phyloP scores from a whole-genome alignment of 495 filamentous ascomycete species.

The Tetracladium marchalianum region DNA sequence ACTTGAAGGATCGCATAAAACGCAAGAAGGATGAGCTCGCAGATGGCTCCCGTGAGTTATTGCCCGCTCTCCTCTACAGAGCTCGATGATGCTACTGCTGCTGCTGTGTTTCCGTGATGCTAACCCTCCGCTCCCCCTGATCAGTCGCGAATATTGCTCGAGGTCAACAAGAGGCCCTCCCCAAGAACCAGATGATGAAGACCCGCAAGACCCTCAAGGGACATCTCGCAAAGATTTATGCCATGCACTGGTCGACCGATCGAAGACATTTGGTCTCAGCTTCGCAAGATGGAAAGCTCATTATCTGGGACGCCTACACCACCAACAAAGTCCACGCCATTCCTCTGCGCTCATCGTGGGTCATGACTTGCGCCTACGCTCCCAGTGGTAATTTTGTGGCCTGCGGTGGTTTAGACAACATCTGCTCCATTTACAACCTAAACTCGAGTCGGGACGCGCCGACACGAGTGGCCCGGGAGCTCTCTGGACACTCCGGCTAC shows the following conservation, averaged over 20 bases:
- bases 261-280: conserved; percentile 95
- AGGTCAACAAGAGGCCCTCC: conserved; percentile 79
- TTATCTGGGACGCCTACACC: conserved; percentile 99
- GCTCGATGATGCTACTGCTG: background rate
- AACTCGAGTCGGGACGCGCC: conserved; percentile 88
- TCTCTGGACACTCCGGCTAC: conserved; percentile 95
- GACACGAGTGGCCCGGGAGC: conserved; percentile 89
- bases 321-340: conserved; percentile 99
- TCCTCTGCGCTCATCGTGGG: conserved; percentile 96
- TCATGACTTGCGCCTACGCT: conserved; percentile 99
- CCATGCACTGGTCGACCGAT: conserved; percentile 99
- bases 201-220: conserved; percentile 91
- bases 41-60: conserved; percentile 83
- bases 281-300: conserved; percentile 97
- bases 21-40: conserved; percentile 98
- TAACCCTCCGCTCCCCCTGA: too few species aligned
- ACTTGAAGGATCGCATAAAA: conserved; percentile 97
- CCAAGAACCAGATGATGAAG: conserved; percentile 85
- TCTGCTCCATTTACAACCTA: conserved; percentile 99
- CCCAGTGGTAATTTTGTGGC: conserved; percentile 97
- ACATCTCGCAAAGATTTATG: conserved; percentile 97
- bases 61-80: background rate
- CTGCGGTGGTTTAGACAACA: conserved; percentile 97
- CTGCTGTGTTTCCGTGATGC: conserved; percentile 19
- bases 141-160: conserved; percentile 86